Percentiles rank a stretch among this genome's conserved stretches.
These are phyloP conservation scores for Cystobasidium pallidum DNA, from an alignment of 1,284 basidiomycete species.

Conservation along the genomic window DNA sequence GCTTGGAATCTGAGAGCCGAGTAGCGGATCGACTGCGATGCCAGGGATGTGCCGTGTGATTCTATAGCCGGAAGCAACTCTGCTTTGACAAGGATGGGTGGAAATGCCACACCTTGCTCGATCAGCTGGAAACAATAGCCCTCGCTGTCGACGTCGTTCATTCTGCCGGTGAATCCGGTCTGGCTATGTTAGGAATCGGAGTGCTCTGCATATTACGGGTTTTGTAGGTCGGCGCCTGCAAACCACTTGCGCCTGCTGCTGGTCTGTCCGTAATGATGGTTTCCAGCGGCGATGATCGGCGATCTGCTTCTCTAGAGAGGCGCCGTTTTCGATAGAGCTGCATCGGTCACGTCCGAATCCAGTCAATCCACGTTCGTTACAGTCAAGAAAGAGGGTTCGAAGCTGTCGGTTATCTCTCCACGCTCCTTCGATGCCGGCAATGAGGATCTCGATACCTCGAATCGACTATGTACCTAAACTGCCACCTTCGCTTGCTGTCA, in stretches of 20 bases:
- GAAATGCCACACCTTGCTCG: slow-evolving; percentile 25
- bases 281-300: slow-evolving; percentile 3
- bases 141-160: neutral
- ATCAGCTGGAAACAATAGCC: slow-evolving; percentile 31
- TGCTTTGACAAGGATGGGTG: slow-evolving; percentile 32
- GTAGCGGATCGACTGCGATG: slow-evolving; percentile 2
- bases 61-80: neutral
- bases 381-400: neutral
- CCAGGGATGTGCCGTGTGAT: slow-evolving; percentile 1
- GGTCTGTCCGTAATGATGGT: neutral
- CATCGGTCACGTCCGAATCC: too few relatives aligned
- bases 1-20: slow-evolving; percentile 7
- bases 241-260: too few relatives aligned
- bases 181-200: neutral
- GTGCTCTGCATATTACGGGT: too few relatives aligned
- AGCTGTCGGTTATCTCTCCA: neutral
- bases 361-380: neutral
- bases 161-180: neutral
- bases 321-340: too few relatives aligned
- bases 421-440: neutral
- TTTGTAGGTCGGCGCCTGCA: too few relatives aligned
- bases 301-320: slow-evolving; percentile 5
- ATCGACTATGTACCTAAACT: slow-evolving; percentile 42
- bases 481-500: slow-evolving; percentile 36
- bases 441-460: slow-evolving; percentile 44